These are phyloP conservation scores for Dryas integrifolia DNA, from an alignment of 331 rosid genomes.

Conservation along the genomic window DNA sequence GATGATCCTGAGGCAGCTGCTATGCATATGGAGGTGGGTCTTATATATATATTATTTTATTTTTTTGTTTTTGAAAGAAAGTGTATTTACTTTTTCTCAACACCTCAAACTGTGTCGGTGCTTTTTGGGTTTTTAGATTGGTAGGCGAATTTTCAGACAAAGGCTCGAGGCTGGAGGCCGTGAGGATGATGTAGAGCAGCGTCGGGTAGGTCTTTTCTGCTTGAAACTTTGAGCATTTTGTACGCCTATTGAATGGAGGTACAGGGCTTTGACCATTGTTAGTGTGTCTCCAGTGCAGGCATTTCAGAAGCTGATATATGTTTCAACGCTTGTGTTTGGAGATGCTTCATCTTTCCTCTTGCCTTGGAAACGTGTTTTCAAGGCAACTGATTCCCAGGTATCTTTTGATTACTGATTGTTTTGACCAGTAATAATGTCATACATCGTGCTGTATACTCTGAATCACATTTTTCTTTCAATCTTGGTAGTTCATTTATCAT, in stretches of 20 bases:
- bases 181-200: slow-evolving; percentile 73
- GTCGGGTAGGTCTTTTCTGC: slow-evolving; percentile 68
- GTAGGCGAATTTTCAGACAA: slow-evolving; percentile 82
- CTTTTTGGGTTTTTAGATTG: slow-evolving; percentile 55
- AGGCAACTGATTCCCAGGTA: slow-evolving; percentile 92
- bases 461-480: slow-evolving; percentile 11
- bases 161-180: slow-evolving; percentile 95
- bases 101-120: slow-evolving; percentile 26
- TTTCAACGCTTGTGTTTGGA: slow-evolving; percentile 89
- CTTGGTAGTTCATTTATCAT: neutral
- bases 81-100: neutral
- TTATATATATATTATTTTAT: neutral
- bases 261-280: slow-evolving; percentile 73
- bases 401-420: slow-evolving; percentile 6
- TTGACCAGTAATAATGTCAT: neutral
- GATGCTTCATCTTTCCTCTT: slow-evolving; percentile 92
- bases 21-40: slow-evolving; percentile 90
- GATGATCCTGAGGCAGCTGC: slow-evolving; percentile 97
- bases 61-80: slow-evolving; percentile 21
- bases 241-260: slow-evolving; percentile 19
- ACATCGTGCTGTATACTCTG: neutral
- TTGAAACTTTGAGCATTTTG: slow-evolving; percentile 9
- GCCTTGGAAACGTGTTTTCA: slow-evolving; percentile 97
- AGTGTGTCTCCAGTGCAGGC: slow-evolving; percentile 96
- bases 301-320: slow-evolving; percentile 93